Evolutionary conservation across 1,284 basidiomycete genomes (phyloP).

Genomic region (Trametes sp.): DNA sequence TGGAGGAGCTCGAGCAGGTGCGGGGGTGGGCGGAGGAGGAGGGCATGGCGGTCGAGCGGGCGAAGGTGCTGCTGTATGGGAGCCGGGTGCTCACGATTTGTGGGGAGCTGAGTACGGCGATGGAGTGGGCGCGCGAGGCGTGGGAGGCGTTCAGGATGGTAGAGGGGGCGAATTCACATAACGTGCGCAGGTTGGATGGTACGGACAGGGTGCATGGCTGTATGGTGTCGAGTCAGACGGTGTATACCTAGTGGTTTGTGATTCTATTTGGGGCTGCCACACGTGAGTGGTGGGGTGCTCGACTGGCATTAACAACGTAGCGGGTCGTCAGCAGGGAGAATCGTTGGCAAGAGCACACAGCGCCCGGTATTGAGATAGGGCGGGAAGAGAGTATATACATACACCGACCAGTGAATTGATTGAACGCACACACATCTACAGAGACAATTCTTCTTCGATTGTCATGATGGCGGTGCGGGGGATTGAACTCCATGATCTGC

Average conservation of each 20-base stretch:
- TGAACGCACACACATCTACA: too few species aligned
- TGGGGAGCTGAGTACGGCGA: slow-evolving; percentile 8
- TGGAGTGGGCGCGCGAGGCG: slow-evolving; percentile 18
- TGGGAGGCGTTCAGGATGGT: slow-evolving; percentile 14
- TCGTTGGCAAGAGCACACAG: too few species aligned
- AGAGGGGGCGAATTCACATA: slow-evolving; percentile 15
- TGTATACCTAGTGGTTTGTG: not conserved
- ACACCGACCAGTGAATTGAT: too few species aligned
- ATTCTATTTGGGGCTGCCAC: not conserved
- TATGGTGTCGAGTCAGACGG: not conserved
- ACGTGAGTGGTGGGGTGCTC: not conserved
- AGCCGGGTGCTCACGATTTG: slow-evolving; percentile 25
- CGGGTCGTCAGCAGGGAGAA: too few species aligned
- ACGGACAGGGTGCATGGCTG: not conserved
- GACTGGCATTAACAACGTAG: too few species aligned
- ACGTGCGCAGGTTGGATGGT: not conserved
- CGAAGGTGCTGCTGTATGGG: slow-evolving; percentile 16
- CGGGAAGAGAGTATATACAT: too few species aligned
- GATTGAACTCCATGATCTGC: too few species aligned
- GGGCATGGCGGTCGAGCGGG: slow-evolving; percentile 13
- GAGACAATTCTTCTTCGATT: too few species aligned
- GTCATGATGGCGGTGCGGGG: too few species aligned
- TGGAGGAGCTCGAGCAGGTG: slow-evolving; percentile 5
- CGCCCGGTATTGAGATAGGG: too few species aligned
- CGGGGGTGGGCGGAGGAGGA: slow-evolving; percentile 17